Evolutionary conservation across 768 basidiomycete genomes (phyloP).

Genomic region (Naganishia friedmannii): DNA sequence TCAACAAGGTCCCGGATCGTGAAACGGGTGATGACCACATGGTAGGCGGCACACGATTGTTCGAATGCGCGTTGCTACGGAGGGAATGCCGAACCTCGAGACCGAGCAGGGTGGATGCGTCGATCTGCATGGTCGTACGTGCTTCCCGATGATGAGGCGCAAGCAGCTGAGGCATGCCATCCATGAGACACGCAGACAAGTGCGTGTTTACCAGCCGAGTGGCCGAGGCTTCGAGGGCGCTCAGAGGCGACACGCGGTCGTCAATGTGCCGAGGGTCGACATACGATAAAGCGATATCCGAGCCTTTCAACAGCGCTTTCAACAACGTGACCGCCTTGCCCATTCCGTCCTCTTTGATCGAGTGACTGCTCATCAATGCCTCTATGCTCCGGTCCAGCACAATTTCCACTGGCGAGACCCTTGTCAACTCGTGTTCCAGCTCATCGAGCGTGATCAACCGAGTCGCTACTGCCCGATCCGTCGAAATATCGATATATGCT

Average conservation of each 20-base stretch:
- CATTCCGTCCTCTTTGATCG: background rate
- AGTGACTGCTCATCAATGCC: background rate
- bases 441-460: slow-evolving; percentile 59
- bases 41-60: background rate
- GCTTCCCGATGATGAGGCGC: slow-evolving; percentile 38
- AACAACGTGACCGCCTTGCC: background rate
- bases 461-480: slow-evolving; percentile 74
- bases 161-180: slow-evolving; percentile 41
- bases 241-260: slow-evolving; percentile 30
- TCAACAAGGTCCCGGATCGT: slow-evolving; percentile 45
- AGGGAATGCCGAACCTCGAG: slow-evolving; percentile 49
- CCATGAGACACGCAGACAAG: slow-evolving; percentile 45
- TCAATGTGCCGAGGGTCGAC: slow-evolving; percentile 26
- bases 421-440: slow-evolving; percentile 75
- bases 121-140: slow-evolving; percentile 45
- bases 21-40: slow-evolving; percentile 38
- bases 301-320: background rate
- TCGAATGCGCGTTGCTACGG: slow-evolving; percentile 33
- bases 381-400: slow-evolving; percentile 38
- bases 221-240: slow-evolving; percentile 37
- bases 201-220: slow-evolving; percentile 41
- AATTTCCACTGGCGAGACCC: slow-evolving; percentile 77
- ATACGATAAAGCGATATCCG: slow-evolving; percentile 32
- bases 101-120: slow-evolving; percentile 49
- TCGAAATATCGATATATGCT: slow-evolving; percentile 92